Evolutionary conservation across 2,329 filamentous ascomycete species (phyloP), one percentile per base, ranked within the genome.

Genomic region (Dryadomyces sulphureus): DNA sequence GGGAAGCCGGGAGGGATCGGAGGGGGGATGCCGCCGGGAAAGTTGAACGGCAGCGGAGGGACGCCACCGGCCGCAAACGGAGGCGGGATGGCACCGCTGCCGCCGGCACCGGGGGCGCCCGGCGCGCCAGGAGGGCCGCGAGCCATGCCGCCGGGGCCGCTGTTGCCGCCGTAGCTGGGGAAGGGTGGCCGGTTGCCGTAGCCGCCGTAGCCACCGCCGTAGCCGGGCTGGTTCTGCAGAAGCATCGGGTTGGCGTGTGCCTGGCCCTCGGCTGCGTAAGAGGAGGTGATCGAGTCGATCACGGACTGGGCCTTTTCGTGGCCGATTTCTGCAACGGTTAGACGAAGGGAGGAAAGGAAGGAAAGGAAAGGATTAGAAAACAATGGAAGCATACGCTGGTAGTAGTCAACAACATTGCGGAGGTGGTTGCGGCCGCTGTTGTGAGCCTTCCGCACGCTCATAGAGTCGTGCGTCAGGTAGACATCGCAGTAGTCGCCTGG

Each of bases 401-500:
- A 98, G 69, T 98, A 98, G 62, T 95, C 89, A 57, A 95, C 83
- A 25, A 98, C 92, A 65, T 98, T 98, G 59, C 92, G 85, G 52
- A 98, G 69, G 62, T 98, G 92, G 69, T 98, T 98, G 57, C 90
- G 80, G 52, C 92, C 92, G 62, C 79, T 84, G 72, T 98, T 98
- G 67, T 98, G 92, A 43, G 92, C 92, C 70, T 96, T 96, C 58
- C 92, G 89, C 66, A 98, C 92, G 67, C 88, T 94, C 90, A 96
- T 96, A 40, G 88, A 94, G 74, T 98, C 92, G 75, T 98, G 92
- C 55, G 92, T 98, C 57, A 98, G 84, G 75, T 98, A 98, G 65
- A 98, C 92, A 83, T 98, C 92, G 77, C 92, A 98, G 68, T 98
- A 98, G 65, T 98, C 92, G 74, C 54, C 81, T 86, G 60, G 20